Evolutionary conservation across 2,329 filamentous ascomycete species (phyloP).

Genomic region (Penicillium sp.): DNA sequence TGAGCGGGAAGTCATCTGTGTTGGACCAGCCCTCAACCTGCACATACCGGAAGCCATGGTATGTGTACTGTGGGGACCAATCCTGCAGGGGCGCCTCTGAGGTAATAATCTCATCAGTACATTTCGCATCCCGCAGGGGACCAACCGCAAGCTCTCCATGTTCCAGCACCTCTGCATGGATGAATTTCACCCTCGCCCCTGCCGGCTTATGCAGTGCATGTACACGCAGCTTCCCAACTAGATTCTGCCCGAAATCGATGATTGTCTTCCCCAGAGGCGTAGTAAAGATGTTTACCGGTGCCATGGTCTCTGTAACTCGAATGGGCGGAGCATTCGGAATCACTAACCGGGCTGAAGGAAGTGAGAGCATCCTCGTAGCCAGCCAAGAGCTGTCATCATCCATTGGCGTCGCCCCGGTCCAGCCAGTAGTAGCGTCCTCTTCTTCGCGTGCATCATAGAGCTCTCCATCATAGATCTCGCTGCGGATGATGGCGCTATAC

Average conservation of each 20-base stretch:
- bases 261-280: neutral
- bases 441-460: neutral
- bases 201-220: neutral
- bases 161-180: slow-evolving; percentile 6
- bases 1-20: slow-evolving; percentile 7
- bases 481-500: neutral
- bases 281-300: neutral
- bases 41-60: slow-evolving; percentile 11
- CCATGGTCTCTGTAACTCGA: neutral
- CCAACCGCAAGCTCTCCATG: slow-evolving; percentile 3
- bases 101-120: neutral
- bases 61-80: slow-evolving; percentile 5
- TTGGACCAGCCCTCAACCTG: slow-evolving; percentile 6
- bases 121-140: slow-evolving; percentile 3
- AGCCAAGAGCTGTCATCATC: too few relatives aligned
- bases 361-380: neutral
- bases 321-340: slow-evolving; percentile 3
- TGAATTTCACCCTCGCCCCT: neutral
- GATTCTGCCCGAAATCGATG: slow-evolving; percentile 11
- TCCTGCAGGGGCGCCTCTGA: neutral
- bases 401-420: too few relatives aligned
- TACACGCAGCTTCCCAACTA: slow-evolving; percentile 1
- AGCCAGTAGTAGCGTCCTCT: too few relatives aligned
- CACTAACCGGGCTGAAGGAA: neutral
- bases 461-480: neutral